Percentiles rank a stretch among this genome's conserved stretches.
phyloP scores from a whole-genome alignment of 257 asterid species.

The Solanum paucissectum region DNA sequence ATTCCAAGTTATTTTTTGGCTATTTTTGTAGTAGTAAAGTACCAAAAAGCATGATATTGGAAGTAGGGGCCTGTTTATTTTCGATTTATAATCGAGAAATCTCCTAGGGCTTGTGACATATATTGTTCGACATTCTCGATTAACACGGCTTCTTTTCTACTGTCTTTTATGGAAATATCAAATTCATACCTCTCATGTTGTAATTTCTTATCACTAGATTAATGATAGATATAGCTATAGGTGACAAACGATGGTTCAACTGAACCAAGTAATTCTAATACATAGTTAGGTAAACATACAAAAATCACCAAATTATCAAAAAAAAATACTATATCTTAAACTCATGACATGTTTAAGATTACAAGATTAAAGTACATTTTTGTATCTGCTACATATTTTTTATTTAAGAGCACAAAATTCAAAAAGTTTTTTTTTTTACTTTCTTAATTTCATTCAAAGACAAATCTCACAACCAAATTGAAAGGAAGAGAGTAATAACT shows the following conservation, averaged over 20 bases:
- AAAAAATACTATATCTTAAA: too few relatives aligned
- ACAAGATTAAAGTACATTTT: too few relatives aligned
- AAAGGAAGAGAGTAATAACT: accelerated
- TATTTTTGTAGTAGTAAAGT: background rate
- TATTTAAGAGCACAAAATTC: too few relatives aligned
- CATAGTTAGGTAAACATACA: background rate
- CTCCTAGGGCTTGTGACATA: background rate
- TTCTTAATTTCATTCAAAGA: background rate
- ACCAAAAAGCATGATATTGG: background rate
- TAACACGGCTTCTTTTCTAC: background rate
- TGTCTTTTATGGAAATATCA: background rate
- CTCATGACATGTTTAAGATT: too few relatives aligned
- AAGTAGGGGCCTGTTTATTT: background rate
- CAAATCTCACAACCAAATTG: background rate
- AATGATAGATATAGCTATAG: background rate
- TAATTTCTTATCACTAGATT: background rate
- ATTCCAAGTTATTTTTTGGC: background rate
- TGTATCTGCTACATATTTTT: too few relatives aligned
- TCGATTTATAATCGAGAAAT: background rate
- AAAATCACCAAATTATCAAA: background rate
- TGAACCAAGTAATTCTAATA: background rate
- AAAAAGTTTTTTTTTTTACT: background rate
- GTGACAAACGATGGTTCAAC: background rate
- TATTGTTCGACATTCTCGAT: background rate
- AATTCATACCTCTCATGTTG: background rate